phyloP scores from a whole-genome alignment of 306 rosid genomes.

The Clitoria ternatea region DNA sequence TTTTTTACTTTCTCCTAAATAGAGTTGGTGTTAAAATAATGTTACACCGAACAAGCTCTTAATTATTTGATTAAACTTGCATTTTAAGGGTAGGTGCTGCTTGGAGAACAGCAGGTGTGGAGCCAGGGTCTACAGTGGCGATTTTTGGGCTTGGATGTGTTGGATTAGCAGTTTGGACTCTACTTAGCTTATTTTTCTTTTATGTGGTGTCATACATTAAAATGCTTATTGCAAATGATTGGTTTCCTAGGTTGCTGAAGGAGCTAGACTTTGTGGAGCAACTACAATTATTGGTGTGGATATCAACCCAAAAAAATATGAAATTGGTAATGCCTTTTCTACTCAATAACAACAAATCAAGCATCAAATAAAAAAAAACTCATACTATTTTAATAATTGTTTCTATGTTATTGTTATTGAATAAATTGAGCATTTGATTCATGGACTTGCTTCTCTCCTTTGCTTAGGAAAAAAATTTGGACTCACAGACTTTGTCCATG shows the following conservation, averaged over 20 bases:
- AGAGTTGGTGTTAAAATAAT: too few species aligned
- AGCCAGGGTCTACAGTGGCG: too few species aligned
- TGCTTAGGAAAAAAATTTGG: constrained; percentile 84
- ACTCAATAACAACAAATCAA: too few species aligned
- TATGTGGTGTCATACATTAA: neutral
- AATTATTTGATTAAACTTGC: too few species aligned
- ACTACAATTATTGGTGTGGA: constrained; percentile 76
- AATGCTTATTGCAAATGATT: constrained; percentile 12
- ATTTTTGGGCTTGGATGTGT: constrained; percentile 76
- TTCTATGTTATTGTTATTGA: too few species aligned
- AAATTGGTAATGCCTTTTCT: constrained; percentile 46
- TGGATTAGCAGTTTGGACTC: constrained; percentile 66
- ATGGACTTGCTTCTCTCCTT: too few species aligned
- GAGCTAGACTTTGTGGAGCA: too few species aligned
- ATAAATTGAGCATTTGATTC: too few species aligned
- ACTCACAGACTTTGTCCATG: constrained; percentile 54
- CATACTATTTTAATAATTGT: too few species aligned
- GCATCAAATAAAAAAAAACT: neutral
- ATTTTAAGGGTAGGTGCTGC: constrained; percentile 94
- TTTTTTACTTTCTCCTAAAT: too few species aligned
- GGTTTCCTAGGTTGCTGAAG: neutral
- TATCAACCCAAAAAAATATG: constrained; percentile 58
- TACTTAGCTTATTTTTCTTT: neutral
- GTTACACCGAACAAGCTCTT: too few species aligned
- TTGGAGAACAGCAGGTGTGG: constrained; percentile 80